A percentile compares a stretch with the other conserved stretches of the same genome.
Conservation (phyloP, 2,329 filamentous ascomycete species). For the Paramyrothecium sp. region DNA sequence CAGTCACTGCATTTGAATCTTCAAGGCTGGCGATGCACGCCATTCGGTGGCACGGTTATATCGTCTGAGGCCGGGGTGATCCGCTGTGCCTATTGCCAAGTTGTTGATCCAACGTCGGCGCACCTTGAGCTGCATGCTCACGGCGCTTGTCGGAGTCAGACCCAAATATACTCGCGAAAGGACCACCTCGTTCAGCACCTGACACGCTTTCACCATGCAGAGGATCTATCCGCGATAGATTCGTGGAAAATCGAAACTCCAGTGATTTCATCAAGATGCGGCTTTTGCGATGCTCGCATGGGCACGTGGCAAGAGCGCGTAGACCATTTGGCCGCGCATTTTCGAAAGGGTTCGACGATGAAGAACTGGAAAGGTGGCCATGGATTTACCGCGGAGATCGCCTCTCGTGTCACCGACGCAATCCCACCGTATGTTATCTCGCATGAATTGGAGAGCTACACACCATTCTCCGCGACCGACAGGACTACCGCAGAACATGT, state of each 20-base stretch:
- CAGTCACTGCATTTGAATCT: conserved; percentile 17
- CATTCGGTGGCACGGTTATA: conserved; percentile 12
- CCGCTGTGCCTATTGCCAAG: conserved; percentile 22
- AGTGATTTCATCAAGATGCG: conserved; percentile 23
- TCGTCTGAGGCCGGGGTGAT: conserved; percentile 16
- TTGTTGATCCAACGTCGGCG: conserved; percentile 12
- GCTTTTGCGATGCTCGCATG: conserved; percentile 22
- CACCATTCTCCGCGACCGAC: conserved; percentile 25
- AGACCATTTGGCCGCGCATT: conserved; percentile 26
- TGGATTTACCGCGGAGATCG: conserved; percentile 19
- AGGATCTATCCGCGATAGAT: conserved; percentile 37
- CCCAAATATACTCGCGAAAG: conserved; percentile 22
- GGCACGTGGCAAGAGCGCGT: conserved; percentile 21
- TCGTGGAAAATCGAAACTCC: conserved; percentile 22
- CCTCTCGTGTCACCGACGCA: conserved; percentile 17
- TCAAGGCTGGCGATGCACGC: conserved; percentile 18
- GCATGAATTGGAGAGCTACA: conserved; percentile 13
- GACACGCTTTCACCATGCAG: conserved; percentile 25
- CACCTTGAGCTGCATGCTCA: conserved; percentile 23
- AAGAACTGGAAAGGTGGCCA: conserved; percentile 24
- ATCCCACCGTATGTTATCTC: conserved; percentile 24
- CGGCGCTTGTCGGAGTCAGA: conserved; percentile 6
- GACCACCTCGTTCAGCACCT: conserved; percentile 30
- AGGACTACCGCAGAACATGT: conserved; percentile 17
- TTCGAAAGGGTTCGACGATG: conserved; percentile 22